Conservation (phyloP, 257 asterid genomes). For the Forsythia suspensa region DNA sequence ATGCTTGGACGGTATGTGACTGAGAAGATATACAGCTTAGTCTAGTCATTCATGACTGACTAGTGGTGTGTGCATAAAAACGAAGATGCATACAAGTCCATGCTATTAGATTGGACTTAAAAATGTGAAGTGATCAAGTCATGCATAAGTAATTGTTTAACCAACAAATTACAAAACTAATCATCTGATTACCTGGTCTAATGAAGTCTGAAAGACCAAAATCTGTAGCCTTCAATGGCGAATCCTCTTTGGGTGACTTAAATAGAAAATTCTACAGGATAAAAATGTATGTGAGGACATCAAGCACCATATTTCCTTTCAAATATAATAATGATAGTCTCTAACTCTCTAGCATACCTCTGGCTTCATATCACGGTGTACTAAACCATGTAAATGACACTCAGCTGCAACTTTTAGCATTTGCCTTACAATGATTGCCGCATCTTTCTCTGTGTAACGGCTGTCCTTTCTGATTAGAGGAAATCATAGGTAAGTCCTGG, state of each 20-base stretch:
- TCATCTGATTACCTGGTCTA: conserved; percentile 70
- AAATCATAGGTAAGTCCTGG: conserved; percentile 27
- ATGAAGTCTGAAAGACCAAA: conserved; percentile 98
- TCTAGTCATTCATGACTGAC: neutral
- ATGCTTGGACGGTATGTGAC: neutral
- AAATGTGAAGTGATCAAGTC: conserved; percentile 5
- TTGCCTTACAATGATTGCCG: conserved; percentile 93
- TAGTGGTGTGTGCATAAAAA: neutral
- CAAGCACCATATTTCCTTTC: conserved; percentile 16
- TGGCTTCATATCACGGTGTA: conserved; percentile 99
- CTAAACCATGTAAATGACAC: conserved; percentile 97
- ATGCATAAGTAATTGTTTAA: neutral
- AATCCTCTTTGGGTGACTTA: conserved; percentile 84
- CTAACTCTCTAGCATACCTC: conserved; percentile 56
- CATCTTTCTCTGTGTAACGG: conserved; percentile 97
- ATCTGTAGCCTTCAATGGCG: conserved; percentile 92
- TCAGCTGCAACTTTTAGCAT: conserved; percentile 99
- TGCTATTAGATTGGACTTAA: neutral
- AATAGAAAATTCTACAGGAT: conserved; percentile 79
- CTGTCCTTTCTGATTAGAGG: conserved; percentile 83
- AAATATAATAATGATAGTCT: neutral
- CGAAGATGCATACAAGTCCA: neutral
- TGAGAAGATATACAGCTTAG: neutral
- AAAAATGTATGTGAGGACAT: conserved; percentile 22
- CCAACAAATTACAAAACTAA: neutral